Base-by-base conservation (phyloP, 1,284 basidiomycete species). In the Amylostereum areolatum region DNA sequence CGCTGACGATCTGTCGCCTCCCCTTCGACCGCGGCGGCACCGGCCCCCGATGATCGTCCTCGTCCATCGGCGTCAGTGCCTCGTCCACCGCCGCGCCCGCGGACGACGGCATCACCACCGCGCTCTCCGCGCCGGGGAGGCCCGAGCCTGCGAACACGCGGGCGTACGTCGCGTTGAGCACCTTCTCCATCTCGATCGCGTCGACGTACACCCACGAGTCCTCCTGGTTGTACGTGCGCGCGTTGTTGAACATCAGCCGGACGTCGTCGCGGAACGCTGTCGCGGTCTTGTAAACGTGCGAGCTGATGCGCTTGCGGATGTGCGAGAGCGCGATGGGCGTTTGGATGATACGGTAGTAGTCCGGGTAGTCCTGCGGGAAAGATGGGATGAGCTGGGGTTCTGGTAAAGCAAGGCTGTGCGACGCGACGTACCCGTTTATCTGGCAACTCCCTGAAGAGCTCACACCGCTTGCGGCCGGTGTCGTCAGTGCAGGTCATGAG, bases 131-230 rank as follows among this genome's bases (percentile, higher is more conserved):
- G 49, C 87, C 87, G 43, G 88, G 87, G n/a, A 89, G 68, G 40
- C 81, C 84, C 35, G 81, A 81, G 24, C 83, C 83, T 12, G 67
- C 69, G 40, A 84, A 80, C 43, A 73, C 65, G 37, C 75, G 74
- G 45, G 78, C 72, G 59, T 81, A 87, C 9, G 81, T 71, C 27
- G 77, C 72, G 55, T 86, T 77, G 62, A 94, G 91, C 45, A 85
- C 84, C 60, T 85, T 87, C 71, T 94, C 87, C 85, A 96, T 91
- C 68, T 90, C 87, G 48, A 91, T 83, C 2, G 96, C 94, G 56
- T 97, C 93, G 56, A 90, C 78, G 70, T 93, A 97, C 30, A 98
- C 94, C 85, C 91, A 89, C 0, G 90, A 92, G 2, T 84, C 88
- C 67, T 91, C 89, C 63, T 85, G 83, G 66, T 95, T 91, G 72